A percentile compares a stretch with the other conserved stretches of the same genome.
phyloP scores from a whole-genome alignment of 1,139 yeast genomes.

The Geotrichum candidum region DNA sequence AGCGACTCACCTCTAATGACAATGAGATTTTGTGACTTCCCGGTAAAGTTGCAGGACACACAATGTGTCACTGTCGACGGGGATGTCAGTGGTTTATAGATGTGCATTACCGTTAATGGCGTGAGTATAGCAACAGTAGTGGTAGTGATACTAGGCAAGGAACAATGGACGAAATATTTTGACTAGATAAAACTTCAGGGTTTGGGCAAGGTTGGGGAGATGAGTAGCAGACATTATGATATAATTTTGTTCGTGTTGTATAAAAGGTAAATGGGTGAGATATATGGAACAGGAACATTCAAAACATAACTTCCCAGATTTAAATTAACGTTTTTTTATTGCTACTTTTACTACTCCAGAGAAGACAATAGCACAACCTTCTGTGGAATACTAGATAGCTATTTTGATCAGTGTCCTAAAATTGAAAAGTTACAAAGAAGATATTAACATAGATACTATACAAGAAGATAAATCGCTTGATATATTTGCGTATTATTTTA shows the following conservation, averaged over 20 bases:
- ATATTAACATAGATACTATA: no score
- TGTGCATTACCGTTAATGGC: slow-evolving; percentile 66
- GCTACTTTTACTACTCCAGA: no score
- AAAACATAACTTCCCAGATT: no score
- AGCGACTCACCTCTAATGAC: slow-evolving; percentile 63
- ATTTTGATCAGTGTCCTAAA: no score
- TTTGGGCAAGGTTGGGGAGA: background rate
- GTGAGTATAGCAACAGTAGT: background rate
- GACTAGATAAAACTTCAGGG: background rate
- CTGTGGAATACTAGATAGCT: no score
- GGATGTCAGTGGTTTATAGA: slow-evolving; percentile 70
- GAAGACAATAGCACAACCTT: no score
- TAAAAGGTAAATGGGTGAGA: background rate
- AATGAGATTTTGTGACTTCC: slow-evolving; percentile 48
- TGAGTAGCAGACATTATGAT: background rate
- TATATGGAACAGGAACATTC: background rate
- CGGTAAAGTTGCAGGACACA: slow-evolving; percentile 56
- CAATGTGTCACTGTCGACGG: slow-evolving; percentile 71
- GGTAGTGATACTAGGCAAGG: background rate
- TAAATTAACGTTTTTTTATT: no score
- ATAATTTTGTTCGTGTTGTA: background rate
- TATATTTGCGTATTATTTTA: no score
- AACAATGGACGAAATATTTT: background rate
- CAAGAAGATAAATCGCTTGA: no score
- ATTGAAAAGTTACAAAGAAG: no score